Evolutionary conservation across 495 filamentous ascomycete genomes (phyloP), one percentile per base, ranked within the genome.

Genomic region (Penicillium steckii): DNA sequence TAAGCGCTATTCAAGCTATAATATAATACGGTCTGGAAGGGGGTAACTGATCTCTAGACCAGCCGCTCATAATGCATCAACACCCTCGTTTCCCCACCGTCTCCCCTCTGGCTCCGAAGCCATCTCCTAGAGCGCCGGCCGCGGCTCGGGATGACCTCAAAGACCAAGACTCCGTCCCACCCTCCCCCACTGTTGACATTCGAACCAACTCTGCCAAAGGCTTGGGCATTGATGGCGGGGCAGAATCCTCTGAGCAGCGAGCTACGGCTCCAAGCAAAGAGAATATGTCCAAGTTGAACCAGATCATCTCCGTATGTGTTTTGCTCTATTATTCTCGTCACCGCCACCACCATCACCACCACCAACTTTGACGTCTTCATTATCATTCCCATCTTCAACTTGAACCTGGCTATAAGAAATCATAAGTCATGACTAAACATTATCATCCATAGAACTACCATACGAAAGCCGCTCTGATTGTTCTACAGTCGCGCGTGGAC

Each of bases 281-380:
- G 47, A 80, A 82, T 15, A 66, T 89, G 61, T 79, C 79, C 61
- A 93, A 91, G 67, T 74, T 95, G 53, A 91, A 90, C 62, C 91
- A 96, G 76, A 89, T 96, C 56, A 85, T 96, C 57, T 87, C 92
- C 80, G 91, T 94, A 79, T 38, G 80, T 15, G 3, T n/a, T n/a
- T 19, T 21, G 8, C 21, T 3, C 60, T 42, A 53, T 59, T 32
- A 33, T 32, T 21, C 8, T 41, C 27, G 38, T 13, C 38, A 19
- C 18, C 37, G 19, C 10, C 10, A 35, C 17, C n/a, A 8, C 38
- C 38, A 23, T 23, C 21, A 9, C 19, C 38, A 23, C 8, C 9
- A 4, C 60, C 44, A 53, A 57, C 35, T 37, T 40, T 40, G 21
- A 22, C 19, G 18, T n/a, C 38, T 22, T 8, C 38, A 7, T n/a